Base-by-base conservation (phyloP, 164 flowering plant species). In the Chimonanthus salicifolius region DNA sequence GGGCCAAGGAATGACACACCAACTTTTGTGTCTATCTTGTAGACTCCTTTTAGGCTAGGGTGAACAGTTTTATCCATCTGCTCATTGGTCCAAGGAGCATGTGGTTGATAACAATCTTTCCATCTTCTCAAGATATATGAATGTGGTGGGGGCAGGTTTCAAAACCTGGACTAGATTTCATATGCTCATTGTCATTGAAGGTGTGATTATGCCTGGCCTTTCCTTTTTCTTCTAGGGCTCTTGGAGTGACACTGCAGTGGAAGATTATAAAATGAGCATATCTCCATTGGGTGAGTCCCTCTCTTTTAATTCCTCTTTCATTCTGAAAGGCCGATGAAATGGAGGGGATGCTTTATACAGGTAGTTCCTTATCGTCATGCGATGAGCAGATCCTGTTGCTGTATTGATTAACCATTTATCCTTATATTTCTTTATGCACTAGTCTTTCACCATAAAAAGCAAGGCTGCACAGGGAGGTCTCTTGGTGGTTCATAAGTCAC, bases 1-100 rank as follows among this genome's bases (percentile, higher is more conserved):
- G 87, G 88, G 50, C 90, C 88, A n/a, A 81, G 97, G 77, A 71
- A 75, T n/a, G 97, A 92, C 87, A 85, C 81, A 65, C 94, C 96
- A 9, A 50, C 49, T 13, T 83, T 78, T 71, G 94, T 92, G 51
- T 64, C 86, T 8, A 93, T 90, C 78, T 77, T 93, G 82, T 88
- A 83, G 79, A 58, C 71, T 45, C 72, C 49, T 16, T 44, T 46
- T 72, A n/a, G 44, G 13, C 63, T 68, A 62, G 71, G 67, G 62
- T 47, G 74, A 71, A 67, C 69, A 68, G 33, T 45, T 68, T 62
- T 6, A 18, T 33, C 33, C 78, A 63, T 70, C 78, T 65, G 68
- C 69, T 20, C 45, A 45, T 72, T 65, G 76, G 71, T 76, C 50
- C 33, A 50, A 44, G 49, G 77, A 68, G 71, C 67, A 82, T 54